Evolutionary conservation across 1,284 basidiomycete species (phyloP), one percentile per base, ranked within the genome.

Genomic region (Heterobasidion occidentale): DNA sequence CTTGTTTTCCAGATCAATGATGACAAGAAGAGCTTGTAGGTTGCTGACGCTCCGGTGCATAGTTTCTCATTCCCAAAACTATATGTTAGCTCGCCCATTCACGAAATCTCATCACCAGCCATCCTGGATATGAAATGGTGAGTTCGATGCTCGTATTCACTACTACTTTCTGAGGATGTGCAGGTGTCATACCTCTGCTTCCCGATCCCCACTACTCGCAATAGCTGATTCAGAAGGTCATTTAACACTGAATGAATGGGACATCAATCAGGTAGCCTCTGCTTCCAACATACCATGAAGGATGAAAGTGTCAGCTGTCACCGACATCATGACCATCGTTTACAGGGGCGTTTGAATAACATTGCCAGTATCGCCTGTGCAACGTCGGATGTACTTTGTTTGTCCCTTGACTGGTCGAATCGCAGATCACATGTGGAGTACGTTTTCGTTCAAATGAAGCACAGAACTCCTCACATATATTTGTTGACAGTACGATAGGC

Each of bases 81-180:
- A 2, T 8, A 4, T 20, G 11, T 11, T 60, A 94, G 92, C 57
- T 69, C 72, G 8, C 77, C 86, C 63, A 64, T 88, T 3, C 87
- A 94, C 64, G 73, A 84, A 20, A 77, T 92, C 46, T 78, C 88
- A 56, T 74, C 90, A 12, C 85, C 92, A 1, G 94, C 93, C 9
- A 80, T 98, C 33, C 77, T 90, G n/a, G 94, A 98, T 66, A 85
- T 92, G 78, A 96, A 96, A 78, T 98, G 94, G 94, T 92, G 62
- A 51, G 70, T 57, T 9, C 9, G 12, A 27, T 19, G 11, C n/a
- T 7, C 12, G 2, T 11, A 8, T 27, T n/a, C 2, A 8, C 12
- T 33, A 20, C n/a, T 17, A 14, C 36, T 35, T 46, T 33, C 33
- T 27, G 61, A 14, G 61, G 54, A 8, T 50, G 11, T 52, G 34